Conservation (phyloP, 148 eudicot genomes). For the Silene uniflora region DNA sequence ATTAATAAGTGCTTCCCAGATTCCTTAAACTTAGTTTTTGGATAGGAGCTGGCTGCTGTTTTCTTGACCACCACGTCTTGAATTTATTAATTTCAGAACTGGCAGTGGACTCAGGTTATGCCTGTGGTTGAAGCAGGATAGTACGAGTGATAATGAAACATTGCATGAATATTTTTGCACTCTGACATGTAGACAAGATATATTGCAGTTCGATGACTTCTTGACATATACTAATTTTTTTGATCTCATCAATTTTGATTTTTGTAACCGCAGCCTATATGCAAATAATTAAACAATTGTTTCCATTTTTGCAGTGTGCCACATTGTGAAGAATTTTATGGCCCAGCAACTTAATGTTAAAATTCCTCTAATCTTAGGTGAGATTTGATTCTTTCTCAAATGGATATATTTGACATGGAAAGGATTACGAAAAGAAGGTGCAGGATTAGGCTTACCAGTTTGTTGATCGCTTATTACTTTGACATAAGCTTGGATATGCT, state of each 20-base stretch:
- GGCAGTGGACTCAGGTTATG: neutral
- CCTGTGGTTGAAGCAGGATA: neutral
- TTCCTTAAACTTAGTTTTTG: neutral
- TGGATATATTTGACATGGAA: neutral
- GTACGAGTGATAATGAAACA: neutral
- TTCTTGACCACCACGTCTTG: neutral
- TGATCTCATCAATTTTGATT: slow-evolving; percentile 2
- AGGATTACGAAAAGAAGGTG: neutral
- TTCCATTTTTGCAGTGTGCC: slow-evolving; percentile 62
- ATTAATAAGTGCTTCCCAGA: neutral
- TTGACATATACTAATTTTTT: neutral
- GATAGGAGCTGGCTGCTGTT: neutral
- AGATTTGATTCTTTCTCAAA: slow-evolving; percentile 13
- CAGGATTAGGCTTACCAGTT: neutral
- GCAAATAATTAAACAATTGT: slow-evolving; percentile 15
- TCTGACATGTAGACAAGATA: neutral
- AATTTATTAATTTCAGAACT: neutral
- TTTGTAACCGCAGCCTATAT: slow-evolving; percentile 2
- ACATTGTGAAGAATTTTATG: slow-evolving; percentile 84
- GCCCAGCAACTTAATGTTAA: slow-evolving; percentile 61
- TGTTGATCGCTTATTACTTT: neutral
- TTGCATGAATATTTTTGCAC: neutral
- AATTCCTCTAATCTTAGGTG: slow-evolving; percentile 92
- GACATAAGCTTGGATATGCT: neutral
- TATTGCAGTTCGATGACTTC: neutral